Percentiles rank a stretch among this genome's conserved stretches.
These are phyloP conservation scores for Trichosporon sp. DNA, from an alignment of 1,284 basidiomycete species.

Conservation along the genomic window DNA sequence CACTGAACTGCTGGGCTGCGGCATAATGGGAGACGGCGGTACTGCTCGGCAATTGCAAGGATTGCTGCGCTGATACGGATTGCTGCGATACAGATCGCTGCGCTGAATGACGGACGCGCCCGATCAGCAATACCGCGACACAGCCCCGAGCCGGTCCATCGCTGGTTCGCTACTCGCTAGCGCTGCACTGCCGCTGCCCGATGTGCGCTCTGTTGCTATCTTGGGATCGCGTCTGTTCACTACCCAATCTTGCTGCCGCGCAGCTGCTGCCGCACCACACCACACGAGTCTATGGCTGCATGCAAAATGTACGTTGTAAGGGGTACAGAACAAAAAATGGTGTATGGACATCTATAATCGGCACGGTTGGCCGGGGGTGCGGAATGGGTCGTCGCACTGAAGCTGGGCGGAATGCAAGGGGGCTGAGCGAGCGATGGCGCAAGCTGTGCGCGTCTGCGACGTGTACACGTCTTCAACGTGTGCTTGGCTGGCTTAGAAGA, in stretches of 20 bases:
- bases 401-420: background rate
- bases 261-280: background rate
- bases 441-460: no score
- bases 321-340: background rate
- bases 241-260: background rate
- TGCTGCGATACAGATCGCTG: no score
- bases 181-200: background rate
- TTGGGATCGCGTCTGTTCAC: background rate
- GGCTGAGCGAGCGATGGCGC: no score
- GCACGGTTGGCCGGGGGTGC: background rate
- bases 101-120: no score
- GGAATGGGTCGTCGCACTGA: background rate
- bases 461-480: background rate
- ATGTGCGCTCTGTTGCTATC: background rate
- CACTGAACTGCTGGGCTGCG: background rate
- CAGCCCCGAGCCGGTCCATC: no score
- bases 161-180: no score
- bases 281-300: background rate
- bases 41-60: background rate
- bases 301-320: background rate
- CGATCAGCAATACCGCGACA: no score
- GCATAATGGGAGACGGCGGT: no score
- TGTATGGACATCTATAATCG: background rate
- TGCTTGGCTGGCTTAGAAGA: background rate
- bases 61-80: no score